Percentiles rank a stretch among this genome's conserved stretches.
phyloP scores from a whole-genome alignment of 495 filamentous ascomycete genomes.

The Aspergillus asperescens region DNA sequence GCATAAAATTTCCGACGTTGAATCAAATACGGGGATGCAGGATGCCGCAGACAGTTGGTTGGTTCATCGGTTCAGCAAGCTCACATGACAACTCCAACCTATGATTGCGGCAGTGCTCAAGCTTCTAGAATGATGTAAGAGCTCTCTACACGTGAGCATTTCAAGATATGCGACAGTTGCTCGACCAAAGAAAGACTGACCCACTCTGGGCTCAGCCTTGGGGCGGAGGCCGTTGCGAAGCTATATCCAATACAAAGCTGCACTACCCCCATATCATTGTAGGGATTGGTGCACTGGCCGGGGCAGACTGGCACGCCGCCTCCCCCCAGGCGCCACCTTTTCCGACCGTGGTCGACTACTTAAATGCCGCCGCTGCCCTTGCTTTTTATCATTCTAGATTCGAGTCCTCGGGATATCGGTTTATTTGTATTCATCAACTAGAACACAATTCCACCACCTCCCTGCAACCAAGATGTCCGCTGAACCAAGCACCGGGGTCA shows the following conservation, averaged over 20 bases:
- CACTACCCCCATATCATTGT: too few relatives aligned
- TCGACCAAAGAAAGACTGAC: neutral
- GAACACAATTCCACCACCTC: neutral
- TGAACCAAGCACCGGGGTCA: constrained; percentile 20
- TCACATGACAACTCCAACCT: too few relatives aligned
- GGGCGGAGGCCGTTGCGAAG: neutral
- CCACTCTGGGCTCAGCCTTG: constrained; percentile 8
- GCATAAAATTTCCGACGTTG: too few relatives aligned
- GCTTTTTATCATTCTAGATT: constrained; percentile 5
- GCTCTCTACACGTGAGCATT: neutral
- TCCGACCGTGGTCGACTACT: constrained; percentile 1
- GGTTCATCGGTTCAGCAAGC: too few relatives aligned
- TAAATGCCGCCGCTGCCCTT: constrained; percentile 2
- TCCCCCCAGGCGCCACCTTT: neutral
- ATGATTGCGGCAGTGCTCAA: neutral
- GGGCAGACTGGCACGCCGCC: neutral
- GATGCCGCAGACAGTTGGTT: too few relatives aligned
- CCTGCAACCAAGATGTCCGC: constrained; percentile 31
- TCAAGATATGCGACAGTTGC: neutral
- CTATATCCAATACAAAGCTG: neutral
- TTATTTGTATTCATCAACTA: neutral
- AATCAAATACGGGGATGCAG: too few relatives aligned
- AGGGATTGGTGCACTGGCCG: constrained; percentile 3
- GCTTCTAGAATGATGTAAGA: constrained; percentile 1
- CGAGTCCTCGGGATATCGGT: neutral